Evolutionary conservation across 257 asterid species (phyloP).

Genomic region (Pogostemon cablin): DNA sequence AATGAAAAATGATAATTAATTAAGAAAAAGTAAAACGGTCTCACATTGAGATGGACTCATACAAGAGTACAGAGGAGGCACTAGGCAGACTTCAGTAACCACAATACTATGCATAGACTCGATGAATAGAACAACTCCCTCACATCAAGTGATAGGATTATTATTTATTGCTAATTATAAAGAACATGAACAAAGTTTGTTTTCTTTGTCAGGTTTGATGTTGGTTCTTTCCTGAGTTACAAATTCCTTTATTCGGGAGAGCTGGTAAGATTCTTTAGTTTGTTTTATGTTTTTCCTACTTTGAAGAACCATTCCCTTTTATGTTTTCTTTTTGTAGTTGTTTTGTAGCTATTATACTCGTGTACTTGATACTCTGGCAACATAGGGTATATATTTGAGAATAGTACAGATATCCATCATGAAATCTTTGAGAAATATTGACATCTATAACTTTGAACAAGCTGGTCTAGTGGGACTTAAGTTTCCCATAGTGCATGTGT

Average conservation of each 20-base stretch:
- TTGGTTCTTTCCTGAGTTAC: constrained; percentile 71
- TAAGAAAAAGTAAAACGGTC: no score
- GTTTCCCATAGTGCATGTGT: not conserved
- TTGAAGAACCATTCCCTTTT: not conserved
- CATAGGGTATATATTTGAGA: no score
- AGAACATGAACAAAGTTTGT: constrained; percentile 23
- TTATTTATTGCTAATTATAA: not conserved
- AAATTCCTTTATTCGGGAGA: constrained; percentile 63
- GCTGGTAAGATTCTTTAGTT: constrained; percentile 54
- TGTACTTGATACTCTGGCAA: not conserved
- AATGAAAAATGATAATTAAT: no score
- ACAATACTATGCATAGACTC: not conserved
- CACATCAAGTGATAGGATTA: not conserved
- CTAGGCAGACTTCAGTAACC: not conserved
- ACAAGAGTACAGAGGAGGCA: no score
- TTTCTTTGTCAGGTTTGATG: constrained; percentile 78
- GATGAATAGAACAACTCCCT: not conserved
- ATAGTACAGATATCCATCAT: no score
- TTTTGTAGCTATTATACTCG: not conserved
- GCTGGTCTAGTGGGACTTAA: not conserved
- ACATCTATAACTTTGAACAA: not conserved
- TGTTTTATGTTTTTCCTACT: constrained; percentile 15
- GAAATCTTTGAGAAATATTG: not conserved
- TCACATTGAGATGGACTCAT: no score
- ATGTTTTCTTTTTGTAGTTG: not conserved